These are phyloP conservation scores for Oemleria cerasiformis DNA, from an alignment of 306 rosid species.

Conservation along the genomic window DNA sequence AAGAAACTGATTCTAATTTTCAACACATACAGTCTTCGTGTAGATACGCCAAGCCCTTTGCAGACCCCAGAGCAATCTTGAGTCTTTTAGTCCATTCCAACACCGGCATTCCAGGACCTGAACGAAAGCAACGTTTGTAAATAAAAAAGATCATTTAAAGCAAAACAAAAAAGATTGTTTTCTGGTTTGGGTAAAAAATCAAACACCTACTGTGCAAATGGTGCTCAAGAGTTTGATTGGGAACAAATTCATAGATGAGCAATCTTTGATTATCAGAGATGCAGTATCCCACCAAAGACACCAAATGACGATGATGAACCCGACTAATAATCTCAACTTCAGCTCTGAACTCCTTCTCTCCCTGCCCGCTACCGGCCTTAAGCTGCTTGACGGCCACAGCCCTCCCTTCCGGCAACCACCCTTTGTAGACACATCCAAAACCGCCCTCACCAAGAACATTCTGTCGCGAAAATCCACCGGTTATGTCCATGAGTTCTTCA, in stretches of 20 bases:
- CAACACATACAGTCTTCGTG: conserved; percentile 79
- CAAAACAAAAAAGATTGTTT: too few species aligned
- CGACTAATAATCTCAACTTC: conserved; percentile 90
- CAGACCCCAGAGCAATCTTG: conserved; percentile 85
- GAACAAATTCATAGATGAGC: conserved; percentile 85
- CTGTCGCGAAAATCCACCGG: conserved; percentile 57
- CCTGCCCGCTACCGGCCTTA: conserved; percentile 92
- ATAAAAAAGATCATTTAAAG: too few species aligned
- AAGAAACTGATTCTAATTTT: too few species aligned
- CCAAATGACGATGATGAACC: conserved; percentile 86
- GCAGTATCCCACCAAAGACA: conserved; percentile 84
- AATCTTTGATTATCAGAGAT: conserved; percentile 61
- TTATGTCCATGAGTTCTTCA: conserved; percentile 61
- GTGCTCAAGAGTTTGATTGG: conserved; percentile 79
- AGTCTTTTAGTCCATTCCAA: conserved; percentile 80
- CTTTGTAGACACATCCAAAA: conserved; percentile 82
- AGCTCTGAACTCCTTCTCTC: conserved; percentile 84
- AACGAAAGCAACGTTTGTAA: background rate
- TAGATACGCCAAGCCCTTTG: conserved; percentile 85
- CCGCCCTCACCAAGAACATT: conserved; percentile 89
- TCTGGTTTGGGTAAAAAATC: background rate
- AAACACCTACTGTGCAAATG: conserved; percentile 70
- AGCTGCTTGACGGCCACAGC: conserved; percentile 77
- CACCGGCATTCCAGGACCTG: conserved; percentile 55
- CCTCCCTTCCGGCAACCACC: conserved; percentile 64